Conservation (phyloP, 805 yeast species). For the Lipomyces anomalus region DNA sequence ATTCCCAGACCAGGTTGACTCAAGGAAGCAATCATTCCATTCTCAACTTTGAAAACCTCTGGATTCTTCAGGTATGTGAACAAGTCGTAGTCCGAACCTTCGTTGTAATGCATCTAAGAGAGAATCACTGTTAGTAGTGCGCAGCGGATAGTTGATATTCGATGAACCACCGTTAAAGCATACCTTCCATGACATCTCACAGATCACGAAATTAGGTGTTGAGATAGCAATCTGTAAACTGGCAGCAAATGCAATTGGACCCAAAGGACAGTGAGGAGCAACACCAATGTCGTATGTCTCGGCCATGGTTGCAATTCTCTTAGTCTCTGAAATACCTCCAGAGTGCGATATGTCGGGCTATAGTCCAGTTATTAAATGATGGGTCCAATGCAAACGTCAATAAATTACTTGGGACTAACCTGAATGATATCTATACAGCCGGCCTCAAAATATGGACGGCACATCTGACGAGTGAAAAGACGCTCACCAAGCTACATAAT, state of each 20-base stretch:
- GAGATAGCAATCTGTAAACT: constrained; percentile 28
- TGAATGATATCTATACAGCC: constrained; percentile 30
- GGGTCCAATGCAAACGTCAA: background rate
- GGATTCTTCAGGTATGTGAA: constrained; percentile 26
- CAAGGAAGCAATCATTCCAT: constrained; percentile 28
- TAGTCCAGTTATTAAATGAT: no score
- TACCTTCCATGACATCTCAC: constrained; percentile 30
- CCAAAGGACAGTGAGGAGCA: constrained; percentile 33
- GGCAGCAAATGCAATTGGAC: constrained; percentile 32
- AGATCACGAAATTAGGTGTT: constrained; percentile 27
- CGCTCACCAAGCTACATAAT: constrained; percentile 26
- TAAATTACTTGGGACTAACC: no score
- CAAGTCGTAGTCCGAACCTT: constrained; percentile 26
- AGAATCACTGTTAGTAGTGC: no score
- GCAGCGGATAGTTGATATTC: no score
- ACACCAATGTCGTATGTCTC: constrained; percentile 31
- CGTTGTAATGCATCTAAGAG: constrained; percentile 32
- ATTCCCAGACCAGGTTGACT: constrained; percentile 30
- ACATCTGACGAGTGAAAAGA: constrained; percentile 28
- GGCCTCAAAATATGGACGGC: constrained; percentile 27
- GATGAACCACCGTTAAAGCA: constrained; percentile 30
- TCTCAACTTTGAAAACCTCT: constrained; percentile 26
- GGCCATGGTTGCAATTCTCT: constrained; percentile 29
- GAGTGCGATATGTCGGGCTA: constrained; percentile 30
- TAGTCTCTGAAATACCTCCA: constrained; percentile 32